Evolutionary conservation across 116 monocot genomes (phyloP).

Genomic region (Zostera marina): DNA sequence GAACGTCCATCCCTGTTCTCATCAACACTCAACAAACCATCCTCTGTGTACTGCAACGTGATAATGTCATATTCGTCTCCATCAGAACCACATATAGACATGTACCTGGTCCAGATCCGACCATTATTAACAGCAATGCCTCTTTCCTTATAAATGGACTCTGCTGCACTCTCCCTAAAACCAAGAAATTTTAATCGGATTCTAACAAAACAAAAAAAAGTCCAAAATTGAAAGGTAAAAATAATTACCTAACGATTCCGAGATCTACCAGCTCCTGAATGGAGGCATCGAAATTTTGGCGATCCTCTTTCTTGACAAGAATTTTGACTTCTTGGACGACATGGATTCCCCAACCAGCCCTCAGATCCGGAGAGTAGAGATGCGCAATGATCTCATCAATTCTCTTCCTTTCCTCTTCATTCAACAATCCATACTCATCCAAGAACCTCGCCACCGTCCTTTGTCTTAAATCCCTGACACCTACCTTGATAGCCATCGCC

Average conservation of each 20-base stretch:
- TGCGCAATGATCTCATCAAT: conserved; percentile 40
- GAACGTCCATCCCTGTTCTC: conserved; percentile 72
- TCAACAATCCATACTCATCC: conserved; percentile 21
- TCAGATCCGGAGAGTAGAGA: conserved; percentile 75
- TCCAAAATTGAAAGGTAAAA: neutral
- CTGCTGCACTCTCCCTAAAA: conserved; percentile 54
- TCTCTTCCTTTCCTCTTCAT: conserved; percentile 14
- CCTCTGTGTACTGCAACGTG: conserved; percentile 79
- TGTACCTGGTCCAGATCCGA: conserved; percentile 79
- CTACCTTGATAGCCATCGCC: conserved; percentile 32
- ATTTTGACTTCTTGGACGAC: conserved; percentile 80
- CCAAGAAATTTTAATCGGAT: neutral
- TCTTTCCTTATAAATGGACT: conserved; percentile 76
- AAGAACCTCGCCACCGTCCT: conserved; percentile 50
- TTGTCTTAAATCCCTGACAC: conserved; percentile 44
- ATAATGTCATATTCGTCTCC: conserved; percentile 81
- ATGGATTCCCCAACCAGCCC: conserved; percentile 73
- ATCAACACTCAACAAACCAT: conserved; percentile 65
- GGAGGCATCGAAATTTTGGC: conserved; percentile 30
- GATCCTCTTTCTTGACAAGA: conserved; percentile 51
- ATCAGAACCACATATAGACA: conserved; percentile 67
- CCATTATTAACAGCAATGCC: conserved; percentile 56
- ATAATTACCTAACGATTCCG: conserved; percentile 51
- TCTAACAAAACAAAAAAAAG: neutral
- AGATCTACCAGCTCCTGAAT: conserved; percentile 72